Base-by-base conservation (phyloP, 2,329 filamentous ascomycete species). In the Trichophyton schoenleinii region DNA sequence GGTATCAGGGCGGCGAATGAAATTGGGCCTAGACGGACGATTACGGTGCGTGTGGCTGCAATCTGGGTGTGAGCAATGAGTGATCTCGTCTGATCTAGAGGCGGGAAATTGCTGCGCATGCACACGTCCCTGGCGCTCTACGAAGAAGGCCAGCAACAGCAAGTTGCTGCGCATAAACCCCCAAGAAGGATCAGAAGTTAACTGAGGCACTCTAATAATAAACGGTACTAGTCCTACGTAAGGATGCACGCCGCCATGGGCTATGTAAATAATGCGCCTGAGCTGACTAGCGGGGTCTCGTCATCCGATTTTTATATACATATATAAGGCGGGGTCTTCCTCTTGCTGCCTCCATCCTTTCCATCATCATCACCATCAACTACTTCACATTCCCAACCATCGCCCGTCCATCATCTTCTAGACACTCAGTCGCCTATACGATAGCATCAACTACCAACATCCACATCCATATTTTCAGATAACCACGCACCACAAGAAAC, bases 291-390 rank as follows among this genome's bases (percentile, higher is more conserved):
- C 49, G 49, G 49, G 49, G 49, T 22, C 18, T 18, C 20, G 18
- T 46, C 57, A 59, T 58, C 57, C 31, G 57, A 58, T 42, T 8
- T 44, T 34, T 3, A 38, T 38, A 11, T 38, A 38, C 11, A 36
- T 59, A 34, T 34, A 31, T 59, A 63, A 63, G 59, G 62, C 62
- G 62, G 62, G 60, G 62, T 41, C 48, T 52, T 36, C 58, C 48
- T 61, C 48, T 57, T 57, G 52, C 28, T 49, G 13, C 25, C 15
- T 59, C 28, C 58, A 48, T 64, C 48, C 25, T 44, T 60, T 58
- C 42, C 49, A 31, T 34, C 49, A 34, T 34, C 49, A 31, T n/a
- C 28, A 52, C 11, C 11, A 53, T 31, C 22, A 53, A 20, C 11
- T 52, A 11, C 18, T 22, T 13, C 9, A 52, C 18, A 52, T 28